Evolutionary conservation across 495 filamentous ascomycete genomes (phyloP).

Genomic region (Mytilinidion resinicola): DNA sequence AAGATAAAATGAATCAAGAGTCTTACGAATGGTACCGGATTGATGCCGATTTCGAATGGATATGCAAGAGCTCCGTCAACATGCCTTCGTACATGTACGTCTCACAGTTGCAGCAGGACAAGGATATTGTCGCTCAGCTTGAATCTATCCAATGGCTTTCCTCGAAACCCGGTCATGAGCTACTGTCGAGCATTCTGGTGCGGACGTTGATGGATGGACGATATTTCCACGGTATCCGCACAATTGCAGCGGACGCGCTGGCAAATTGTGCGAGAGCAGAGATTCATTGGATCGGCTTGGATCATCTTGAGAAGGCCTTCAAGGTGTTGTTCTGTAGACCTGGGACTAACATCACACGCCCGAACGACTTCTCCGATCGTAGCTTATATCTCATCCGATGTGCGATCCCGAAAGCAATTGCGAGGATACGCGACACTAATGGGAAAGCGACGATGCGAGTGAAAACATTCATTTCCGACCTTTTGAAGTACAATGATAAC

Average conservation of each 20-base stretch:
- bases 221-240: constrained; percentile 90
- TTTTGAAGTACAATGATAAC: constrained; percentile 90
- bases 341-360: constrained; percentile 63
- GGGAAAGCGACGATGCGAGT: constrained; percentile 70
- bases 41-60: constrained; percentile 98
- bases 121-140: constrained; percentile 91
- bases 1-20: constrained; percentile 86
- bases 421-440: constrained; percentile 65
- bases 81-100: constrained; percentile 90
- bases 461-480: constrained; percentile 76
- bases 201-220: constrained; percentile 83
- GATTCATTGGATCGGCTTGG: constrained; percentile 70
- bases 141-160: constrained; percentile 66
- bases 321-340: constrained; percentile 81
- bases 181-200: constrained; percentile 78
- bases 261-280: constrained; percentile 64
- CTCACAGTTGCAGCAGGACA: constrained; percentile 93
- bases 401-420: constrained; percentile 71
- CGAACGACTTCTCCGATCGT: constrained; percentile 86
- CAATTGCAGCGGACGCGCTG: constrained; percentile 68
- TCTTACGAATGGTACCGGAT: constrained; percentile 98
- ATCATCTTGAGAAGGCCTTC: constrained; percentile 77
- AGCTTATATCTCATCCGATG: constrained; percentile 74
- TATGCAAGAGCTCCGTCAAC: constrained; percentile 71
- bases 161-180: constrained; percentile 54